Evolutionary conservation across 257 asterid genomes (phyloP).

Genomic region (Solanum rostratum): DNA sequence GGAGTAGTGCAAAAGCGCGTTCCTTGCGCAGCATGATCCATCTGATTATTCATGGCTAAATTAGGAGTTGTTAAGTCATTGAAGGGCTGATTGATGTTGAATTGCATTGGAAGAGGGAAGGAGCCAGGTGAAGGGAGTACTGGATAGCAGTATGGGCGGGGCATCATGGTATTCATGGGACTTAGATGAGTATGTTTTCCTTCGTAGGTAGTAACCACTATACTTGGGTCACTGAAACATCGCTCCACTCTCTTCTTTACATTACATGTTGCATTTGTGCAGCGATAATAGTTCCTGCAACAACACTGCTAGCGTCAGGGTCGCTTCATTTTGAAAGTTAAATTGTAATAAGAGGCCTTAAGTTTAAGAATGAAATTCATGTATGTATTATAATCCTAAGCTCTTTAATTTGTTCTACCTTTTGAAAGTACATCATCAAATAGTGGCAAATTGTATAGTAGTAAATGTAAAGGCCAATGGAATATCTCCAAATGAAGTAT

Average conservation of each 20-base stretch:
- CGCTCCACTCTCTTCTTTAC: constrained; percentile 85
- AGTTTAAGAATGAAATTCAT: neutral
- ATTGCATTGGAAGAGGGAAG: neutral
- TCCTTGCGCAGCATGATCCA: neutral
- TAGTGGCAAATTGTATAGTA: neutral
- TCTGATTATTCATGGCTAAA: neutral
- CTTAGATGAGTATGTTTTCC: constrained; percentile 69
- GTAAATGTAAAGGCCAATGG: neutral
- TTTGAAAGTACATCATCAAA: neutral
- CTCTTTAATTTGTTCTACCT: neutral
- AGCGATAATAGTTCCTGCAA: constrained; percentile 67
- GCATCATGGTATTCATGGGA: constrained; percentile 19
- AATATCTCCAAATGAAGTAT: neutral
- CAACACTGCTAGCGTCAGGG: neutral
- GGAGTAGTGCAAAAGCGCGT: constrained; percentile 9
- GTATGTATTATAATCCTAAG: neutral
- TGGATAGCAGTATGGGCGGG: constrained; percentile 10
- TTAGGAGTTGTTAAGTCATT: neutral
- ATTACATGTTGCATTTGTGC: constrained; percentile 60
- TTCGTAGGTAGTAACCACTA: constrained; percentile 70
- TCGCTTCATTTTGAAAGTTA: neutral
- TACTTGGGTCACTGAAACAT: constrained; percentile 34
- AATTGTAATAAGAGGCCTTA: neutral
- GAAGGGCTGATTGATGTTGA: constrained; percentile 1
- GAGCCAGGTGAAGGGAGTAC: neutral